A percentile compares a stretch with the other conserved stretches of the same genome.
Conservation (phyloP, 106 monocot genomes). For the Dendrobium chrysotoxum region DNA sequence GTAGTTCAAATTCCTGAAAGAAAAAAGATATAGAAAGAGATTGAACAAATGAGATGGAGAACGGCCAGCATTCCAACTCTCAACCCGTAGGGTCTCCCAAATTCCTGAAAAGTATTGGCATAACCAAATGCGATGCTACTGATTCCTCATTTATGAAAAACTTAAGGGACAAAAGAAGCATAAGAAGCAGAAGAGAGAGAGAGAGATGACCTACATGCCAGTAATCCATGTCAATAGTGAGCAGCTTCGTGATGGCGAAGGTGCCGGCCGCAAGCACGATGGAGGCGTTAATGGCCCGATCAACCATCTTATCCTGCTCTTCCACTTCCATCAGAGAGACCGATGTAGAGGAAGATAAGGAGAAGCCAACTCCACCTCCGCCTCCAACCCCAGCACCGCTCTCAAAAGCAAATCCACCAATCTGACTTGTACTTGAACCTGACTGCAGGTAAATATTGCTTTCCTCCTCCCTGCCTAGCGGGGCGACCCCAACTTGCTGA, state of each 20-base stretch:
- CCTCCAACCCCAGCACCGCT: conserved; percentile 14
- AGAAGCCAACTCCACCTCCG: conserved; percentile 8
- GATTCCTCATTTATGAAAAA: background rate
- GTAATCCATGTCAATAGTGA: conserved; percentile 86
- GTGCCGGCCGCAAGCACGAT: conserved; percentile 83
- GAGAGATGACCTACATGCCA: conserved; percentile 60
- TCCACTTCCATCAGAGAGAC: conserved; percentile 6
- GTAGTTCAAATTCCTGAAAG: too few relatives aligned
- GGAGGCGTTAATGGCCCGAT: conserved; percentile 69
- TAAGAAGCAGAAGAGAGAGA: background rate
- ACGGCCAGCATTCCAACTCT: too few relatives aligned
- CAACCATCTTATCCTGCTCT: conserved; percentile 28
- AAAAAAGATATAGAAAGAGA: too few relatives aligned
- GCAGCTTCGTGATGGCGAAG: conserved; percentile 77
- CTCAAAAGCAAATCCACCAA: conserved; percentile 40
- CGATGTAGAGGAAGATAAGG: conserved; percentile 7
- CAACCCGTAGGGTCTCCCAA: too few relatives aligned
- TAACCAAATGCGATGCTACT: too few relatives aligned
- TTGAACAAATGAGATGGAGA: too few relatives aligned
- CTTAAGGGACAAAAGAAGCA: background rate
- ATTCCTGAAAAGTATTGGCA: too few relatives aligned
- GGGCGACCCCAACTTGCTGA: conserved; percentile 17
- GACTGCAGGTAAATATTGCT: background rate
- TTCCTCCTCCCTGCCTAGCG: conserved; percentile 1
- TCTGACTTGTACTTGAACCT: conserved; percentile 7